Evolutionary conservation across 2,329 filamentous ascomycete genomes (phyloP).

Genomic region (Diaporthe destruens): DNA sequence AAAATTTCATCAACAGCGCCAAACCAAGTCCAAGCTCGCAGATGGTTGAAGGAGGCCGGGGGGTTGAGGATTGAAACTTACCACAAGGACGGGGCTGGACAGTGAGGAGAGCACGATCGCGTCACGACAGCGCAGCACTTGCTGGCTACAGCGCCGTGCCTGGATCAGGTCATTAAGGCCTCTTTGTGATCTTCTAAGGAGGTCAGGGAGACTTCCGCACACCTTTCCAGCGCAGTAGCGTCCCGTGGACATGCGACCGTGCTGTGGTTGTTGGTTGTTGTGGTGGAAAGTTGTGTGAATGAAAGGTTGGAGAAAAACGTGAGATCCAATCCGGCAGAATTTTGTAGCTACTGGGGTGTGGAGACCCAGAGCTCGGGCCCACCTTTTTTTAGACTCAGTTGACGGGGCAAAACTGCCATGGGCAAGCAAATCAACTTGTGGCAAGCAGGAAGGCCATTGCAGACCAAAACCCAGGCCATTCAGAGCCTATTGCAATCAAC

Average conservation of each 20-base stretch:
- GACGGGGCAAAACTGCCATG: constrained; percentile 12
- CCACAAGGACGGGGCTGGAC: constrained; percentile 1
- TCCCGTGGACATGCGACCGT: not conserved
- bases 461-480: not conserved
- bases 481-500: not conserved
- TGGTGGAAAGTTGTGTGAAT: constrained; percentile 8
- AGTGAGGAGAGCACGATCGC: not conserved
- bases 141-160: constrained; percentile 11
- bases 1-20: constrained; percentile 65
- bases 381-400: not conserved
- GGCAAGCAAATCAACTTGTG: constrained; percentile 2
- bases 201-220: not conserved
- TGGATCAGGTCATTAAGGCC: not conserved
- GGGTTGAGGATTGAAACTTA: constrained; percentile 18
- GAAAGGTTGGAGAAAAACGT: constrained; percentile 39
- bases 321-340: constrained; percentile 38
- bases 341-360: constrained; percentile 43
- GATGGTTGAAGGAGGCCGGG: not conserved
- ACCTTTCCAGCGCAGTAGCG: not conserved
- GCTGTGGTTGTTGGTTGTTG: not conserved
- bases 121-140: constrained; percentile 37
- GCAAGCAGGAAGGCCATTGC: not conserved
- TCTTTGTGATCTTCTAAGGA: not conserved
- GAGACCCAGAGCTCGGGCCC: constrained; percentile 28
- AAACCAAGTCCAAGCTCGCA: constrained; percentile 38